Evolutionary conservation across 305 asterid genomes (phyloP).

Genomic region (Coffea humblotiana): DNA sequence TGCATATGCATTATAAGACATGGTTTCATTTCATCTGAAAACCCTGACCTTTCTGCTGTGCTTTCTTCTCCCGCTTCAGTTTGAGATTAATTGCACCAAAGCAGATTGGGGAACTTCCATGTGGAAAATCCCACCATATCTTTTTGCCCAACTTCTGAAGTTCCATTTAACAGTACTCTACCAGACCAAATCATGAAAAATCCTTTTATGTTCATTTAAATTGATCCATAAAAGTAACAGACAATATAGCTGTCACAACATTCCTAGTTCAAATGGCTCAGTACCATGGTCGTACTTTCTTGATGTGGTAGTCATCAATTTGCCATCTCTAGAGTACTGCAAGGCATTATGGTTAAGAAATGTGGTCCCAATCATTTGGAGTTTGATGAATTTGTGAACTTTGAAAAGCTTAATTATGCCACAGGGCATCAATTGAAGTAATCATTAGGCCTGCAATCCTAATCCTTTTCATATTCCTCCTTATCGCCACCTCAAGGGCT

Average conservation of each 20-base stretch:
- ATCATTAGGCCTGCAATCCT: conserved; percentile 29
- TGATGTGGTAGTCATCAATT: neutral
- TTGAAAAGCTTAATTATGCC: neutral
- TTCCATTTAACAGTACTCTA: neutral
- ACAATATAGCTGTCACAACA: neutral
- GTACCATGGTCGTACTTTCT: neutral
- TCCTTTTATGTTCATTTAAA: neutral
- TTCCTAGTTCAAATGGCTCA: neutral
- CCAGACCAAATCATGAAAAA: neutral
- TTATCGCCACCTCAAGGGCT: neutral
- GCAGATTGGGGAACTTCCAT: no score
- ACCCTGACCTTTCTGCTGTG: neutral
- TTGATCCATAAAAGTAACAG: neutral
- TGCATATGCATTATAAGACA: neutral
- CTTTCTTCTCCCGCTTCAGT: neutral
- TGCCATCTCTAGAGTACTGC: neutral
- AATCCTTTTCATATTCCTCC: conserved; percentile 16
- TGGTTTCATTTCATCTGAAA: neutral
- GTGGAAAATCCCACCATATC: neutral
- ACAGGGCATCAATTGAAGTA: conserved; percentile 21
- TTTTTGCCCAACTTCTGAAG: neutral
- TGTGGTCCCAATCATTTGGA: conserved; percentile 29
- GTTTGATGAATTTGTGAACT: conserved; percentile 3
- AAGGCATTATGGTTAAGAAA: neutral
- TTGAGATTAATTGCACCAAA: neutral